A percentile compares a stretch with the other conserved stretches of the same genome.
These are phyloP conservation scores for Sporothrix brunneoviolacea DNA, from an alignment of 2,329 filamentous ascomycete genomes.

Conservation along the genomic window DNA sequence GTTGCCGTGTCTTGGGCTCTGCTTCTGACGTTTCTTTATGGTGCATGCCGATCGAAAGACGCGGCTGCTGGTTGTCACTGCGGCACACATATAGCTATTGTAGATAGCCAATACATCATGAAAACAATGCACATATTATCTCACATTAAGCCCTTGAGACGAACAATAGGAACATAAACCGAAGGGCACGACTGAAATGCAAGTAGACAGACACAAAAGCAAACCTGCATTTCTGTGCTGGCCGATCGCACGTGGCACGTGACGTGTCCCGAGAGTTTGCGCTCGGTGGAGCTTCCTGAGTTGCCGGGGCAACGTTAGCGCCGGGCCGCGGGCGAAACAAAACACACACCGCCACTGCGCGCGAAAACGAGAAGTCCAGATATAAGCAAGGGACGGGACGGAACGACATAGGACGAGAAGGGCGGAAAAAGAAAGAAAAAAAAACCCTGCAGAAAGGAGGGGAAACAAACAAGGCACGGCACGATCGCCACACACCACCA, in stretches of 20 bases:
- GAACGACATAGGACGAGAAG: constrained; percentile 5
- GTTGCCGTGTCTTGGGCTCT: constrained; percentile 2
- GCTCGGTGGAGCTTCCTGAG: neutral
- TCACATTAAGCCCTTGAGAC: too few species aligned
- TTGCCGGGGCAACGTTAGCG: constrained; percentile 15
- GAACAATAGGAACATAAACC: too few species aligned
- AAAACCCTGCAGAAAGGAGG: neutral
- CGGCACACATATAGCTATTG: too few species aligned
- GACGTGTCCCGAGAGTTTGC: constrained; percentile 1
- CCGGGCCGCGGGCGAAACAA: neutral
- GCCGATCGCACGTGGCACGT: constrained; percentile 2
- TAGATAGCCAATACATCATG: too few species aligned
- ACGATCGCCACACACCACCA: neutral
- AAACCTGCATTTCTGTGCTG: too few species aligned
- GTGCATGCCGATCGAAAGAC: too few species aligned
- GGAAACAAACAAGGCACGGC: neutral
- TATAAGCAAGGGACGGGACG: constrained; percentile 3
- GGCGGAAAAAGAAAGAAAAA: neutral
- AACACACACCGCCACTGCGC: neutral
- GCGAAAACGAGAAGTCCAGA: neutral
- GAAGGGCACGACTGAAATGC: too few species aligned
- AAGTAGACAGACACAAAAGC: too few species aligned
- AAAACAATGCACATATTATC: too few species aligned
- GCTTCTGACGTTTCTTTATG: too few species aligned
- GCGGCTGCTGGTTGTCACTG: too few species aligned